phyloP scores from a whole-genome alignment of 1,284 basidiomycete species.

The Ustilago shanxiensis region DNA sequence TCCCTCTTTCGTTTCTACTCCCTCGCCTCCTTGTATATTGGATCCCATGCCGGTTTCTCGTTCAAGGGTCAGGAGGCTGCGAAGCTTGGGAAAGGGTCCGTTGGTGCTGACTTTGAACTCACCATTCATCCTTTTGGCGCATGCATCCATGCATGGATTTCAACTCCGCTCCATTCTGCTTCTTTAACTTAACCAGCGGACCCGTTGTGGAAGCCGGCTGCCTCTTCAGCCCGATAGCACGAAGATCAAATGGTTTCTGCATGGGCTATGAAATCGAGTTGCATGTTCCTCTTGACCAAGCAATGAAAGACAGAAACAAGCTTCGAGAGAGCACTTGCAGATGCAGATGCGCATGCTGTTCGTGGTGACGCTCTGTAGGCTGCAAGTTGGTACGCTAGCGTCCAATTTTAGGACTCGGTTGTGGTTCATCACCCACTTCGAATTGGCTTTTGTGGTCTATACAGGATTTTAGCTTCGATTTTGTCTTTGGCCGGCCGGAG shows the following conservation, averaged over 20 bases:
- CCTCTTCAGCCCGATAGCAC: too few species aligned
- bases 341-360: background rate
- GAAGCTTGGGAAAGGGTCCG: background rate
- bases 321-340: background rate
- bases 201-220: background rate
- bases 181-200: background rate
- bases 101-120: background rate
- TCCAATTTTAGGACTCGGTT: constrained; percentile 10
- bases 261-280: background rate
- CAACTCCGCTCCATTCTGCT: background rate
- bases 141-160: background rate
- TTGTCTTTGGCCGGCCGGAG: background rate
- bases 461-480: background rate
- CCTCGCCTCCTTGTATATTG: too few species aligned
- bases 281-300: background rate
- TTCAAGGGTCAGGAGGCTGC: too few species aligned
- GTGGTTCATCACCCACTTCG: background rate
- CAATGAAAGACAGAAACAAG: background rate
- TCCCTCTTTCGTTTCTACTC: background rate
- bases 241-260: too few species aligned
- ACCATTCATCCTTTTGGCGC: background rate
- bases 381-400: constrained; percentile 1
- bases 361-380: background rate
- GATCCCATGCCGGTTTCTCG: too few species aligned
- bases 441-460: background rate